Evolutionary conservation across 2,329 filamentous ascomycete genomes (phyloP).

Genomic region (Tolypocladium cylindrosporum): DNA sequence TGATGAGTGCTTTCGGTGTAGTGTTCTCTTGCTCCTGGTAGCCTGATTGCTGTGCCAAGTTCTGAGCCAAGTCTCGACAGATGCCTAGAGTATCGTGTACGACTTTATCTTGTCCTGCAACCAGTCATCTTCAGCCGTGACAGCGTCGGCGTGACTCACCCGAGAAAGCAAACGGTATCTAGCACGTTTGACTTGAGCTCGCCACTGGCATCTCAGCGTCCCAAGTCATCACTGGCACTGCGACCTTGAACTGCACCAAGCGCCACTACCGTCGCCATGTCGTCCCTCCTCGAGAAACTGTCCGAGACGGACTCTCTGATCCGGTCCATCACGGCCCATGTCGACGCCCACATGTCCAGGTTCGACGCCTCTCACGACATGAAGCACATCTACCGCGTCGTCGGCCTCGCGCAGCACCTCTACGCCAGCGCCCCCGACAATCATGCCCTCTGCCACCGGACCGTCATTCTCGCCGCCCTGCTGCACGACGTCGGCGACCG

Average conservation of each 20-base stretch:
- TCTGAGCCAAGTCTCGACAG: too few species aligned
- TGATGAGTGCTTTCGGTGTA: not conserved
- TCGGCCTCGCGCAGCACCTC: not conserved
- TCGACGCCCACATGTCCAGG: not conserved
- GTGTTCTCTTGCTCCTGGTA: not conserved
- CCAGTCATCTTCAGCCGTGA: not conserved
- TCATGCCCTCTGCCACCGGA: not conserved
- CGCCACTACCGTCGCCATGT: not conserved
- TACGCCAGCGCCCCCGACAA: not conserved
- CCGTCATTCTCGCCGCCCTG: not conserved
- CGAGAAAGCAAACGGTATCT: not conserved
- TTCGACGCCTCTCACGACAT: not conserved
- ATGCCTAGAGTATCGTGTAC: not conserved
- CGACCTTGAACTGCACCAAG: not conserved
- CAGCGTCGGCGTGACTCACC: not conserved
- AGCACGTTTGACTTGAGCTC: not conserved
- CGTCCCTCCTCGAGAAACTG: not conserved
- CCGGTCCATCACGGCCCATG: not conserved
- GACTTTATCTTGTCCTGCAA: not conserved
- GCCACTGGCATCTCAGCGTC: not conserved
- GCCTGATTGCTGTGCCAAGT: not conserved
- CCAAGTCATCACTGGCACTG: not conserved
- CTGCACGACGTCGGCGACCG: not conserved
- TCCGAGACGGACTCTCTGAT: not conserved
- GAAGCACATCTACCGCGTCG: not conserved